Conservation (phyloP, 805 yeast genomes). For the Candida parachauliodes region DNA sequence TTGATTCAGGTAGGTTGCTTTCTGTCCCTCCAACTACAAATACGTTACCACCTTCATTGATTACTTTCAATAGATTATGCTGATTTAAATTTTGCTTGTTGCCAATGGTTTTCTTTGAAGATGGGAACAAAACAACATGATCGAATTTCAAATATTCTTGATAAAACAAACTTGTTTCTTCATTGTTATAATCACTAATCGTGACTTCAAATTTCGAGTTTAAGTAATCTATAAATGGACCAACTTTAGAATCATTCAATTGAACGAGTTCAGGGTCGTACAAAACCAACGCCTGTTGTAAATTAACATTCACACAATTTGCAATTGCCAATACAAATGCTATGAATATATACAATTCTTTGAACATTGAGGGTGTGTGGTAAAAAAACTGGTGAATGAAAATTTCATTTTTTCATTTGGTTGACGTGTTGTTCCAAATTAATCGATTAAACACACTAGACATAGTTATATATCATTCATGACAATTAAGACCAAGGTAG, state of each 20-base stretch:
- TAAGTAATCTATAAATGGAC: slow-evolving; percentile 20
- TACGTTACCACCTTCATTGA: slow-evolving; percentile 71
- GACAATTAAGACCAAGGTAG: slow-evolving; percentile 37
- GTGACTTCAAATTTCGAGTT: slow-evolving; percentile 15
- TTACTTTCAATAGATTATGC: slow-evolving; percentile 51
- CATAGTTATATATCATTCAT: too few relatives aligned
- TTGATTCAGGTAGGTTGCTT: slow-evolving; percentile 32
- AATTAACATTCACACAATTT: slow-evolving; percentile 7
- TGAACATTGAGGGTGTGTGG: too few relatives aligned
- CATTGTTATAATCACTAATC: slow-evolving; percentile 22
- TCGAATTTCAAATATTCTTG: slow-evolving; percentile 23
- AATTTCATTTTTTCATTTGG: too few relatives aligned
- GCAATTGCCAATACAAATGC: slow-evolving; percentile 10
- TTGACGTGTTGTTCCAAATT: slow-evolving; percentile 3
- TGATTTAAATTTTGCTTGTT: slow-evolving; percentile 29
- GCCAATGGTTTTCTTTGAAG: slow-evolving; percentile 28
- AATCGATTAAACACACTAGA: not conserved
- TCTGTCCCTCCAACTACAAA: slow-evolving; percentile 49
- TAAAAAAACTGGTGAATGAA: too few relatives aligned
- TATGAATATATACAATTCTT: slow-evolving; percentile 5
- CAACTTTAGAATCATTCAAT: slow-evolving; percentile 13
- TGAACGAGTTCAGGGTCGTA: slow-evolving; percentile 28
- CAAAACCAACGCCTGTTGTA: slow-evolving; percentile 26
- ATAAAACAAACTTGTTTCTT: slow-evolving; percentile 18
- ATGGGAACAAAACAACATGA: slow-evolving; percentile 34